A percentile compares a stretch with the other conserved stretches of the same genome.
These are phyloP conservation scores for Hemileccinum rubropunctum DNA, from an alignment of 768 basidiomycete genomes.

Conservation along the genomic window DNA sequence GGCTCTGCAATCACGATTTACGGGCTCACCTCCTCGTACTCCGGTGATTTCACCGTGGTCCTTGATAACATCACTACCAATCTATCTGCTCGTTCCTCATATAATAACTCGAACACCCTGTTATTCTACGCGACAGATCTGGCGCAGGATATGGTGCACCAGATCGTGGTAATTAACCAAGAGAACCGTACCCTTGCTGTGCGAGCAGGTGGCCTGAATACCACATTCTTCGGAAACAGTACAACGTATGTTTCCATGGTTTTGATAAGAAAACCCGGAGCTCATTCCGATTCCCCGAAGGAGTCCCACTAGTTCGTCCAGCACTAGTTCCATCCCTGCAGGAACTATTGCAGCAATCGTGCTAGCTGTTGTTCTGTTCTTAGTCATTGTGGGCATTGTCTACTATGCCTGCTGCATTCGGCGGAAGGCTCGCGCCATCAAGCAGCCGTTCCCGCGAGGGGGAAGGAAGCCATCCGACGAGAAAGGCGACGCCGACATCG, in stretches of 20 bases:
- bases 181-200: constrained; percentile 51
- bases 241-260: constrained; percentile 31
- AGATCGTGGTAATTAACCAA: constrained; percentile 54
- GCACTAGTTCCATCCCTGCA: constrained; percentile 32
- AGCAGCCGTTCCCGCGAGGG: not conserved
- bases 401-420: constrained; percentile 48
- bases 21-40: constrained; percentile 56
- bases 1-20: constrained; percentile 60
- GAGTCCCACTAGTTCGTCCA: constrained; percentile 14
- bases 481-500: constrained; percentile 7
- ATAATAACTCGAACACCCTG: constrained; percentile 47
- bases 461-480: not conserved
- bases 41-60: constrained; percentile 58
- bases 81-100: constrained; percentile 53
- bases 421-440: constrained; percentile 39
- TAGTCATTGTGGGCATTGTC: constrained; percentile 42
- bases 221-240: constrained; percentile 36
- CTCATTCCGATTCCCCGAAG: constrained; percentile 13
- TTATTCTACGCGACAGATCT: constrained; percentile 66
- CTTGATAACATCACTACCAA: constrained; percentile 49
- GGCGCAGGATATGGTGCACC: constrained; percentile 46
- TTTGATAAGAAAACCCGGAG: not conserved
- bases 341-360: constrained; percentile 69
- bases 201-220: constrained; percentile 48
- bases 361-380: constrained; percentile 52